These are phyloP conservation scores for Scenedesmus sp. DNA, from an alignment of 163 green algal genomes.

Conservation along the genomic window DNA sequence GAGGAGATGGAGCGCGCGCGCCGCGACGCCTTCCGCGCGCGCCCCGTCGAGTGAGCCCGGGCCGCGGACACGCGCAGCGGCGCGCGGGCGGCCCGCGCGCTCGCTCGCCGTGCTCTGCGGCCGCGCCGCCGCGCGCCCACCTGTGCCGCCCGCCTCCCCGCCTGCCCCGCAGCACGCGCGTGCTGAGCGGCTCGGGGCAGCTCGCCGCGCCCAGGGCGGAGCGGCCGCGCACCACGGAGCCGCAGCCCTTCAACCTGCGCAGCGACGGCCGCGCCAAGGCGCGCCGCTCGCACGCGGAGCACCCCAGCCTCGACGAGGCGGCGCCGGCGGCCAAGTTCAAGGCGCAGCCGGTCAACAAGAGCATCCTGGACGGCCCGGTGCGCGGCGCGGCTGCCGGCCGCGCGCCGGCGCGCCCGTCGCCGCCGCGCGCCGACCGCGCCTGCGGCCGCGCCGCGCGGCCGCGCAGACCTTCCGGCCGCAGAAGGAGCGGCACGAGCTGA, in stretches of 20 bases:
- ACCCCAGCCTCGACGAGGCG: constrained; percentile 27
- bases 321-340: constrained; percentile 49
- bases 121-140: neutral
- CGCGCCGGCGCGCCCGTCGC: neutral
- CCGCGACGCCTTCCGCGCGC: constrained; percentile 58
- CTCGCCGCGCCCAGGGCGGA: constrained; percentile 58
- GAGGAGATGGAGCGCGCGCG: constrained; percentile 58
- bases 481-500: constrained; percentile 36
- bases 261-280: constrained; percentile 41
- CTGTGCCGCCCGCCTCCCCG: neutral
- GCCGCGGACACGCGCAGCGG: no score
- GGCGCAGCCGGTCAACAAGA: constrained; percentile 55
- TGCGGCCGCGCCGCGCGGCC: neutral
- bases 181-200: constrained; percentile 49
- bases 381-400: neutral
- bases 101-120: neutral
- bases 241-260: constrained; percentile 52
- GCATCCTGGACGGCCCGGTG: constrained; percentile 56
- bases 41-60: constrained; percentile 65
- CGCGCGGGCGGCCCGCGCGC: neutral
- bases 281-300: constrained; percentile 34
- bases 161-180: constrained; percentile 42
- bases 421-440: neutral
- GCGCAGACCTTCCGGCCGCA: constrained; percentile 43
- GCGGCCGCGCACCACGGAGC: constrained; percentile 48